A percentile compares a stretch with the other conserved stretches of the same genome.
Evolutionary conservation across 495 filamentous ascomycete species (phyloP).

Genomic region (Neurospora sp.): DNA sequence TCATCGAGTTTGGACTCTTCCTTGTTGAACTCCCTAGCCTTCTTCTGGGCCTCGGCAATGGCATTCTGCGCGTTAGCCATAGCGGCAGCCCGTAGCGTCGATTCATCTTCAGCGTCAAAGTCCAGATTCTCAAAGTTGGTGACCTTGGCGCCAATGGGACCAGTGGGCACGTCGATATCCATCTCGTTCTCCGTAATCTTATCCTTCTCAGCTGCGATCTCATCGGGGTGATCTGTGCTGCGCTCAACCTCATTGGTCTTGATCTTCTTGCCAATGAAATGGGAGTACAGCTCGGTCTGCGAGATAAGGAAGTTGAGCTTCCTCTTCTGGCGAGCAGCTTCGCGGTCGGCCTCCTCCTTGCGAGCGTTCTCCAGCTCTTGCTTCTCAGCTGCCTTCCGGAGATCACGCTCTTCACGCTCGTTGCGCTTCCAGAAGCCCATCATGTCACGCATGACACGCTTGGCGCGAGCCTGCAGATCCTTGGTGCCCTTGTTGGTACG

Average conservation of each 20-base stretch:
- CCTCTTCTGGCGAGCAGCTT: constrained; percentile 92
- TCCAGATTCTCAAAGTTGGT: constrained; percentile 90
- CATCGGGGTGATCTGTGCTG: constrained; percentile 70
- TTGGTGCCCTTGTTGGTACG: constrained; percentile 97
- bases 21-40: constrained; percentile 85
- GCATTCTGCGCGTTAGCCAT: constrained; percentile 95
- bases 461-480: constrained; percentile 92
- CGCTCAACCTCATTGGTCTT: constrained; percentile 89
- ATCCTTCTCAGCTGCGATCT: constrained; percentile 35
- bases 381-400: constrained; percentile 86
- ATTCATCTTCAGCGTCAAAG: constrained; percentile 93
- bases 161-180: constrained; percentile 49
- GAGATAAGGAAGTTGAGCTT: constrained; percentile 99
- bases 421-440: constrained; percentile 99
- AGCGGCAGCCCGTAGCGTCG: constrained; percentile 66
- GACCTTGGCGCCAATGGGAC: constrained; percentile 54
- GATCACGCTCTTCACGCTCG: constrained; percentile 90
- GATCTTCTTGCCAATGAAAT: constrained; percentile 99
- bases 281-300: constrained; percentile 96
- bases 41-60: constrained; percentile 87
- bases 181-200: constrained; percentile 35
- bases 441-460: constrained; percentile 99
- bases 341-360: constrained; percentile 91
- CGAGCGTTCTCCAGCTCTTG: constrained; percentile 95
- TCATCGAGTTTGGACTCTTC: constrained; percentile 54